A percentile compares a stretch with the other conserved stretches of the same genome.
These are phyloP conservation scores for Sclerotinia trifoliorum DNA, from an alignment of 2,329 filamentous ascomycete species.

Conservation along the genomic window DNA sequence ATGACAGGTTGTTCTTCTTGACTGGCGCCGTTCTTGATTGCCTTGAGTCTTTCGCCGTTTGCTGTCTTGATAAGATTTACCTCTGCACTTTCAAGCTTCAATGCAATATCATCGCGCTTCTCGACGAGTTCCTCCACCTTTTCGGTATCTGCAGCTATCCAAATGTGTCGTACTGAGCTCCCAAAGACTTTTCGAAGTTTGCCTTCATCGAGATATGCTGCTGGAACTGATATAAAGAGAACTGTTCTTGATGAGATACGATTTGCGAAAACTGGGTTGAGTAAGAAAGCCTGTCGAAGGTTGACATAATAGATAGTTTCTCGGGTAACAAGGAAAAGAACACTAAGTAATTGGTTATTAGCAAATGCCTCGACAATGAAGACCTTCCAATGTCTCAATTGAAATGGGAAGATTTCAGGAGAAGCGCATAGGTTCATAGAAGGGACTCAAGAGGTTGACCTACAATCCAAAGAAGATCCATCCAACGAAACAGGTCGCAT, in stretches of 20 bases:
- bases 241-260: conserved; percentile 89
- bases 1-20: conserved; percentile 46
- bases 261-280: conserved; percentile 79
- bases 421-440: too few relatives aligned
- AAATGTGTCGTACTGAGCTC: conserved; percentile 75
- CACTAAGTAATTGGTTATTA: conserved; percentile 33
- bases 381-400: too few relatives aligned
- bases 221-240: conserved; percentile 81
- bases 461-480: conserved; percentile 81
- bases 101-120: conserved; percentile 75
- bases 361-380: not conserved
- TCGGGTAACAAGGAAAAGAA: conserved; percentile 83
- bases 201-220: conserved; percentile 72
- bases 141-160: conserved; percentile 76
- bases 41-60: conserved; percentile 69
- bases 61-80: conserved; percentile 79
- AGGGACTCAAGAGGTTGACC: not conserved
- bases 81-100: conserved; percentile 83
- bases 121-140: conserved; percentile 78
- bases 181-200: conserved; percentile 80
- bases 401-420: not conserved
- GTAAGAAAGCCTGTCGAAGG: conserved; percentile 84
- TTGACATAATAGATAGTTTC: conserved; percentile 93
- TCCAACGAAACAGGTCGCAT: conserved; percentile 70
- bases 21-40: conserved; percentile 58